Conservation (phyloP, 2,329 filamentous ascomycete species). For the Pseudocercospora macadamiae region DNA sequence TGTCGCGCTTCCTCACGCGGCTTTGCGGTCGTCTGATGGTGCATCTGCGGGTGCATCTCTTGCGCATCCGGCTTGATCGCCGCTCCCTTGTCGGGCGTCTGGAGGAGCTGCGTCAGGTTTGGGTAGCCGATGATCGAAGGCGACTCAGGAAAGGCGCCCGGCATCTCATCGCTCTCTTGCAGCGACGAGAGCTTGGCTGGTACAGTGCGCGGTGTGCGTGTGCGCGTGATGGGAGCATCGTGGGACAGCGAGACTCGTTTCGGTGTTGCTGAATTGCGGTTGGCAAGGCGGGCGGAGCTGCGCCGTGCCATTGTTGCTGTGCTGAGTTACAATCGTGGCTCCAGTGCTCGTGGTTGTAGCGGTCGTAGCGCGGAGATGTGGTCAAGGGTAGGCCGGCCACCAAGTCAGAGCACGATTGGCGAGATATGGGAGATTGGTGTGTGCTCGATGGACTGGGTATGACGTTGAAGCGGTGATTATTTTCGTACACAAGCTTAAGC, state of each 20-base stretch:
- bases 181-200: slow-evolving; percentile 49
- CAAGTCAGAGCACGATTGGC: background rate
- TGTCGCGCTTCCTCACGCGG: slow-evolving; percentile 77
- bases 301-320: slow-evolving; percentile 37
- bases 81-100: slow-evolving; percentile 65
- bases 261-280: slow-evolving; percentile 34
- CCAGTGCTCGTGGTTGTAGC: background rate
- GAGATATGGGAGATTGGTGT: background rate
- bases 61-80: slow-evolving; percentile 70
- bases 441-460: background rate
- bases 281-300: slow-evolving; percentile 38
- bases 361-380: background rate
- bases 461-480: too few species aligned
- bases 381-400: slow-evolving; percentile 22
- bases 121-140: slow-evolving; percentile 17
- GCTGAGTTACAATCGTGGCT: background rate
- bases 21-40: slow-evolving; percentile 73
- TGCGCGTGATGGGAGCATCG: slow-evolving; percentile 32
- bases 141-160: slow-evolving; percentile 39
- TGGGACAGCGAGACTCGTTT: slow-evolving; percentile 41
- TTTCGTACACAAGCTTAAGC: too few species aligned
- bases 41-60: slow-evolving; percentile 91
- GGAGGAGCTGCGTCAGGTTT: slow-evolving; percentile 27
- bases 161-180: slow-evolving; percentile 48
- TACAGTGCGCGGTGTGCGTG: slow-evolving; percentile 36